phyloP scores from a whole-genome alignment of 2,329 filamentous ascomycete genomes.

The Rutstroemia sydowiana region DNA sequence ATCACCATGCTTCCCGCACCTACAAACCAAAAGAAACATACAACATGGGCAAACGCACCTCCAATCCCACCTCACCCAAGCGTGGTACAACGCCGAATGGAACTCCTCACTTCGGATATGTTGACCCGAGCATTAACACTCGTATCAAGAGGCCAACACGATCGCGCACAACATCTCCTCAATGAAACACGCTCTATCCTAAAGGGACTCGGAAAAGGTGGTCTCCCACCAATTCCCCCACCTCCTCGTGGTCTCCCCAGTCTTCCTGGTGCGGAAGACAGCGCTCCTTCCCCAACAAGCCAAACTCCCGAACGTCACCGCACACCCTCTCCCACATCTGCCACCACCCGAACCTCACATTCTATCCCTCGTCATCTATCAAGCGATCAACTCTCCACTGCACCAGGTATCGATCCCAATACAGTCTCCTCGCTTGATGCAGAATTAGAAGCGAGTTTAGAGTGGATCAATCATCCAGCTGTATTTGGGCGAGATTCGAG shows the following conservation, averaged over 20 bases:
- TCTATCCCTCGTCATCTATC: slow-evolving; percentile 45
- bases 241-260: slow-evolving; percentile 32
- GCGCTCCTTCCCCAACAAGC: slow-evolving; percentile 22
- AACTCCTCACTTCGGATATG: slow-evolving; percentile 96
- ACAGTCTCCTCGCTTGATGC: slow-evolving; percentile 84
- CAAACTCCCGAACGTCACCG: slow-evolving; percentile 31
- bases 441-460: slow-evolving; percentile 81
- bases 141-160: slow-evolving; percentile 85
- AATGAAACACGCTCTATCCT: slow-evolving; percentile 92
- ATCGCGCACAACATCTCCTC: slow-evolving; percentile 84
- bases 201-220: slow-evolving; percentile 91
- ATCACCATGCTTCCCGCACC: slow-evolving; percentile 85
- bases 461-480: slow-evolving; percentile 97
- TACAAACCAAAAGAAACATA: slow-evolving; percentile 51
- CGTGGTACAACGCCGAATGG: slow-evolving; percentile 95
- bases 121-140: slow-evolving; percentile 84
- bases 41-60: slow-evolving; percentile 58
- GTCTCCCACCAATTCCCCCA: slow-evolving; percentile 77
- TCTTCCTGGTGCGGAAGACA: slow-evolving; percentile 5
- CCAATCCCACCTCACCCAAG: slow-evolving; percentile 92
- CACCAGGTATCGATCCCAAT: slow-evolving; percentile 70
- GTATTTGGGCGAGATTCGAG: slow-evolving; percentile 90
- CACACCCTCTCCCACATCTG: slow-evolving; percentile 35
- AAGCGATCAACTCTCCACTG: slow-evolving; percentile 41
- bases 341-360: slow-evolving; percentile 28